Base-by-base conservation (phyloP, 371 early-diverging fungal species). In the Choanephora cucurbitarum region DNA sequence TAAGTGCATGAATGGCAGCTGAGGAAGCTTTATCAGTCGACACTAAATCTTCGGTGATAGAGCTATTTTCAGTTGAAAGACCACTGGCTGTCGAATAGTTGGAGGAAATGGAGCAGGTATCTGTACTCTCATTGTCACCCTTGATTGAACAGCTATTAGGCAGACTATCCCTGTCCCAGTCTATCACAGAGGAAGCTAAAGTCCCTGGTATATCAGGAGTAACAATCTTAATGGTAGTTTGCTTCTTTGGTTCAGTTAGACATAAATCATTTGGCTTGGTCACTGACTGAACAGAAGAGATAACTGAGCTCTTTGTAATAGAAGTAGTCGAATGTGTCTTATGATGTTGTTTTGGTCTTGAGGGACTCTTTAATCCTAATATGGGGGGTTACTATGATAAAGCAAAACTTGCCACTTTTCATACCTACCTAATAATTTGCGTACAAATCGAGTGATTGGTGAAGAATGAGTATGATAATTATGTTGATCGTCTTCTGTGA, bases 311-410 rank as follows among this genome's bases (percentile, higher is more conserved):
- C 52, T 62, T 62, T 3, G 67, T 67, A 23, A 67, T 62, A 9
- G 67, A 67, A 5, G 67, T 67, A 2, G 67, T 67, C 19, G 67
- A 67, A 31, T 31, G 56, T 18, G 67, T 62, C 28, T 67, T 67
- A 41, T 67, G 67, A 52, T 55, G 22, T 40, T 39, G 37, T 15
- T 52, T 52, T 21, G 67, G 65, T 40, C 52, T 54, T 52, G 54
- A 13, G 11, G 53, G 32, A 0, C 49, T 23, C 8, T 44, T 41
- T 44, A 60, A 21, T 3, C 60, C 54, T 60, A 43, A 23, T 17
- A n/a, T n/a, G n/a, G n/a, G n/a, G n/a, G n/a, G n/a, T n/a, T n/a
- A n/a, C n/a, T n/a, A n/a, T n/a, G n/a, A n/a, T n/a, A n/a, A n/a
- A n/a, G n/a, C n/a, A 49, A 51, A 24, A 23, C 28, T 24, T 24